A percentile compares a stretch with the other conserved stretches of the same genome.
These are phyloP conservation scores for Coemansia guatemalensis DNA, from an alignment of 192 early-diverging fungal species.

Conservation along the genomic window DNA sequence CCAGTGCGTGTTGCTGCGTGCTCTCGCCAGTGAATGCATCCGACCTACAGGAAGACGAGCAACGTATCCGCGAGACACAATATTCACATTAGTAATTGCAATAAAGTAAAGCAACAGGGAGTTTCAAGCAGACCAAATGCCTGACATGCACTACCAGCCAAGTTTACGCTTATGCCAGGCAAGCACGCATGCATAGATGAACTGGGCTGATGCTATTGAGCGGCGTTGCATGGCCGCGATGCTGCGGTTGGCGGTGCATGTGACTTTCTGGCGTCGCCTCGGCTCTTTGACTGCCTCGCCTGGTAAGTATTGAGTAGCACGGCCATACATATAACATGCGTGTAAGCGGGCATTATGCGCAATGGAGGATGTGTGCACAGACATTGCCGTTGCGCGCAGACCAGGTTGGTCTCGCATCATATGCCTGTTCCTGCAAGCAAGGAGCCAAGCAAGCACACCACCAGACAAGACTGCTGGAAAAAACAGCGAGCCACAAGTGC, in stretches of 20 bases:
- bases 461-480: background rate
- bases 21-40: conserved; percentile 84
- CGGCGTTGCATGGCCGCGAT: background rate
- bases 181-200: background rate
- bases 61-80: background rate
- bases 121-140: background rate
- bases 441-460: no score
- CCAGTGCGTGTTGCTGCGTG: conserved; percentile 88
- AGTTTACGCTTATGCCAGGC: background rate
- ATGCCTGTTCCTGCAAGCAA: background rate
- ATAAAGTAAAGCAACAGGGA: background rate
- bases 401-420: background rate
- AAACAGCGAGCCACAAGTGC: background rate
- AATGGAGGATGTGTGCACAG: background rate
- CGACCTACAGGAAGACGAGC: conserved; percentile 49
- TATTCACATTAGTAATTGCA: background rate
- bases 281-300: background rate
- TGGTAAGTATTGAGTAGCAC: background rate
- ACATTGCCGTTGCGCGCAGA: background rate
- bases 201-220: background rate
- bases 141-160: background rate
- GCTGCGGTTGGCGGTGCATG: background rate
- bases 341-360: background rate
- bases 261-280: background rate
- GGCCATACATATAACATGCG: no score